A percentile compares a stretch with the other conserved stretches of the same genome.
Conservation (phyloP, 2,329 filamentous ascomycete genomes). For the Arthrobotrys megalospora region DNA sequence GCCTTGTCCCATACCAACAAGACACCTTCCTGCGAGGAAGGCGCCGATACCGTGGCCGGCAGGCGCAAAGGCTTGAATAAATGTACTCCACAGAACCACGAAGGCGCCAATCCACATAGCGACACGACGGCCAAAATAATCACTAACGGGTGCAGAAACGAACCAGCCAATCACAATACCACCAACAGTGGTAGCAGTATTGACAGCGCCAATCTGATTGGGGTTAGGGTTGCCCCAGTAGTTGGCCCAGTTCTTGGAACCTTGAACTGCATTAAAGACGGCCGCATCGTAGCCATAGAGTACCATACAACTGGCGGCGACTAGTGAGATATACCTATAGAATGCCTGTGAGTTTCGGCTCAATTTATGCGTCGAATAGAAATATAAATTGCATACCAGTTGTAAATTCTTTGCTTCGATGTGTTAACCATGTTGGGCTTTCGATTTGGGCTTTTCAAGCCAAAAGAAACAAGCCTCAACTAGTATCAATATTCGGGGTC, state of each 20-base stretch:
- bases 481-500: neutral
- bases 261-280: slow-evolving; percentile 80
- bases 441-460: neutral
- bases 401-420: slow-evolving; percentile 68
- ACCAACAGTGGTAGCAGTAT: slow-evolving; percentile 80
- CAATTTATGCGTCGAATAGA: neutral
- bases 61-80: slow-evolving; percentile 77
- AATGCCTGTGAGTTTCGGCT: slow-evolving; percentile 25
- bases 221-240: slow-evolving; percentile 67
- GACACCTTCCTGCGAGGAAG: slow-evolving; percentile 78
- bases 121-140: slow-evolving; percentile 49
- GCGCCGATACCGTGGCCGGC: slow-evolving; percentile 73
- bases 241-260: slow-evolving; percentile 76
- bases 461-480: neutral
- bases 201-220: slow-evolving; percentile 73
- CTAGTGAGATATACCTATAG: slow-evolving; percentile 76
- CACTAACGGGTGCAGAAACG: slow-evolving; percentile 75
- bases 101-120: slow-evolving; percentile 76
- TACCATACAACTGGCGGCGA: slow-evolving; percentile 81
- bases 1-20: slow-evolving; percentile 80
- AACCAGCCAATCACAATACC: slow-evolving; percentile 80
- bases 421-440: slow-evolving; percentile 66
- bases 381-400: slow-evolving; percentile 68
- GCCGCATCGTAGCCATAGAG: slow-evolving; percentile 82
- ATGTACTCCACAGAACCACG: slow-evolving; percentile 77